Percentiles rank a stretch among this genome's conserved stretches.
These are phyloP conservation scores for Boletus bicolor DNA, from an alignment of 768 basidiomycete species.

Conservation along the genomic window DNA sequence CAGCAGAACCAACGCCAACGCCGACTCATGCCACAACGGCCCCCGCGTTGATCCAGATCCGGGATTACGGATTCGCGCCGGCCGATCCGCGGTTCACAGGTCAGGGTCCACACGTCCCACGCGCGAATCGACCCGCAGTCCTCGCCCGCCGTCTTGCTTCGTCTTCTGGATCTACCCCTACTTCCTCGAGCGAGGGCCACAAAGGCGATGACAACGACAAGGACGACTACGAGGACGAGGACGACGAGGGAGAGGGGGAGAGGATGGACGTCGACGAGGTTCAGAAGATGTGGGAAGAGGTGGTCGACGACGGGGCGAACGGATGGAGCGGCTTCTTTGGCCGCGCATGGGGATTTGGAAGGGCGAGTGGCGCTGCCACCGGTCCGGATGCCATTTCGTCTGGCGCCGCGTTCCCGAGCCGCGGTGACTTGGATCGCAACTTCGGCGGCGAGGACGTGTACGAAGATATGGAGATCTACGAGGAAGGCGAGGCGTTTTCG, in stretches of 20 bases:
- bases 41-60: constrained; percentile 38
- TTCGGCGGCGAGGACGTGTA: constrained; percentile 37
- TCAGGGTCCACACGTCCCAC: constrained; percentile 39
- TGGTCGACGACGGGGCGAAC: constrained; percentile 24
- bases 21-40: not conserved
- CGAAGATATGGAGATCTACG: constrained; percentile 26
- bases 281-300: constrained; percentile 21
- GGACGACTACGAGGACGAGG: constrained; percentile 4
- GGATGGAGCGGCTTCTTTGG: constrained; percentile 40
- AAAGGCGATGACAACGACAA: constrained; percentile 6
- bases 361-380: not conserved
- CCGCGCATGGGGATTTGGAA: constrained; percentile 37
- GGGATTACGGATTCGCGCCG: constrained; percentile 46
- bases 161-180: constrained; percentile 12
- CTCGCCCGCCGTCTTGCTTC: constrained; percentile 29
- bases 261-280: not conserved
- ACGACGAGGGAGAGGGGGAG: constrained; percentile 7
- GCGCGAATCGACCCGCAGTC: constrained; percentile 33
- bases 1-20: not conserved
- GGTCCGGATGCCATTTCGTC: constrained; percentile 1
- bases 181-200: constrained; percentile 8
- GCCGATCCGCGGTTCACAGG: constrained; percentile 45
- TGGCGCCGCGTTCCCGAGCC: constrained; percentile 32
- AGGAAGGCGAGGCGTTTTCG: constrained; percentile 32
- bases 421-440: constrained; percentile 46